phyloP scores from a whole-genome alignment of 371 early-diverging fungal species.

The Conidiobolus incongruus region DNA sequence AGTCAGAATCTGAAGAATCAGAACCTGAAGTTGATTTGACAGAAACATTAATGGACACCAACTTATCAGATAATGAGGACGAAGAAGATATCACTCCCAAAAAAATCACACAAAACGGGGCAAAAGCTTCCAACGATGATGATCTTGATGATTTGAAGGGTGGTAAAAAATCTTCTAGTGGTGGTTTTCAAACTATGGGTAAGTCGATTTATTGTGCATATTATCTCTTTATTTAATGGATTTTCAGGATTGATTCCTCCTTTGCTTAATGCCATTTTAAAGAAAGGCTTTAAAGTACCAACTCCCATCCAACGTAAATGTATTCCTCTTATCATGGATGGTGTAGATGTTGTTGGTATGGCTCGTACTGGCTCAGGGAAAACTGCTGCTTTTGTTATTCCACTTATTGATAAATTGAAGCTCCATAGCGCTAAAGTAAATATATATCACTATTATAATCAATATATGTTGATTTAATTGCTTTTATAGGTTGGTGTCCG shows the following conservation, averaged over 20 bases:
- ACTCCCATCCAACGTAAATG: conserved; percentile 90
- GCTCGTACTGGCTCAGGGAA: conserved; percentile 4
- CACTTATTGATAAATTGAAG: background rate
- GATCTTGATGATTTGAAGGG: conserved; percentile 52
- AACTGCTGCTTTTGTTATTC: conserved; percentile 1
- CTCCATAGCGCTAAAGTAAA: background rate
- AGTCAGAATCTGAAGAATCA: too few relatives aligned
- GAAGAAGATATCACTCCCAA: too few relatives aligned
- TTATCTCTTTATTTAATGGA: background rate
- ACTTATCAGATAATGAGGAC: too few relatives aligned
- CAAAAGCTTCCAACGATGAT: too few relatives aligned
- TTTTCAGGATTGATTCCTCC: conserved; percentile 36
- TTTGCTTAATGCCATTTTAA: conserved; percentile 62
- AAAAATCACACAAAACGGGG: too few relatives aligned
- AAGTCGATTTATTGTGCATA: conserved; percentile 8
- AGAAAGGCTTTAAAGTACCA: conserved; percentile 89
- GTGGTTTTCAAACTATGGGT: conserved; percentile 96
- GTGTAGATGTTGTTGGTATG: conserved; percentile 1
- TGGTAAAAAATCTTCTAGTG: conserved; percentile 77
- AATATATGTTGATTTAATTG: too few relatives aligned
- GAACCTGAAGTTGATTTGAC: too few relatives aligned
- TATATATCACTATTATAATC: background rate
- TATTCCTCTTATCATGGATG: conserved; percentile 32
- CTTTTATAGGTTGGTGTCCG: too few relatives aligned
- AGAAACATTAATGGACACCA: too few relatives aligned